Percentiles rank a stretch among this genome's conserved stretches.
Conservation (phyloP, 2,329 filamentous ascomycete species). For the Aaosphaeria arxii region DNA sequence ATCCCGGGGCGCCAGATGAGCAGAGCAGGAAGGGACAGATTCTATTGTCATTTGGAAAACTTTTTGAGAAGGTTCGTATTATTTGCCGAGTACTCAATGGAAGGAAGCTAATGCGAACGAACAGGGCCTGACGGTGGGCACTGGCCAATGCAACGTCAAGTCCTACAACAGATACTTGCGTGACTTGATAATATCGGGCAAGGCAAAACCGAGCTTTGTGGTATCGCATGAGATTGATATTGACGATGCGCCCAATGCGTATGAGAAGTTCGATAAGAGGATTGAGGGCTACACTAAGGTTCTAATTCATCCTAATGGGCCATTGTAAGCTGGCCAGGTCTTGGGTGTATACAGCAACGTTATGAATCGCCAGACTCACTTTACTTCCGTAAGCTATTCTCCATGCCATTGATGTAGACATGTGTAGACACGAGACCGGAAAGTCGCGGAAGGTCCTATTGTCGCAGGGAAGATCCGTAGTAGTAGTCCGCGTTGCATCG, state of each 20-base stretch:
- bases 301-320: constrained; percentile 63
- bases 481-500: too few species aligned
- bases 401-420: too few species aligned
- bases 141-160: constrained; percentile 67
- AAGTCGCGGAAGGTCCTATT: too few species aligned
- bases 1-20: constrained; percentile 62
- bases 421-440: too few species aligned
- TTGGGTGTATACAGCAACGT: too few species aligned
- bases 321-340: constrained; percentile 5
- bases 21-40: constrained; percentile 63
- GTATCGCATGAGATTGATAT: constrained; percentile 63
- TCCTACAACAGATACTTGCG: constrained; percentile 64
- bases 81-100: too few species aligned
- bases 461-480: too few species aligned
- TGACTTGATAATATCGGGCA: constrained; percentile 63
- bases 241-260: constrained; percentile 59
- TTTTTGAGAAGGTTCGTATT: constrained; percentile 60
- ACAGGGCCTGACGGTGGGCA: constrained; percentile 59
- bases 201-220: constrained; percentile 65
- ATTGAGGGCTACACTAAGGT: constrained; percentile 68
- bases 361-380: too few species aligned
- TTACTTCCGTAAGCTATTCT: neutral
- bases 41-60: constrained; percentile 62
- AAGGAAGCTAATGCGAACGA: too few species aligned
- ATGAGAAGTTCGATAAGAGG: constrained; percentile 64